phyloP scores from a whole-genome alignment of 1,139 yeast species.

The Eremothecium cymbalariae region DNA sequence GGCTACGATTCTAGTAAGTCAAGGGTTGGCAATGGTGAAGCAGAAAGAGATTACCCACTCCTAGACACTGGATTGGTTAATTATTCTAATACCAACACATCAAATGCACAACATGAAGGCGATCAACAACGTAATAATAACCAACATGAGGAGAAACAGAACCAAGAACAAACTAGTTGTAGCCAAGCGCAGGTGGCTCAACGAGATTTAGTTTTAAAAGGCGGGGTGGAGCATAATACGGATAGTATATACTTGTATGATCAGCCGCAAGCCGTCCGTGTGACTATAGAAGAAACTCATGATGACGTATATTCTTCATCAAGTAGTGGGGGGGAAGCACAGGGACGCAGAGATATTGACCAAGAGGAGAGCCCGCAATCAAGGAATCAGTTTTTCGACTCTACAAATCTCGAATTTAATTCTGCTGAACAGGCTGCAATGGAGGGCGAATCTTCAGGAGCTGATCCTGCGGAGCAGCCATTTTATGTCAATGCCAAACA shows the following conservation, averaged over 20 bases:
- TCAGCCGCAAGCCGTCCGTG: too few relatives aligned
- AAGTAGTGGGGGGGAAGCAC: background rate
- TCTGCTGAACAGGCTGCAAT: slow-evolving; percentile 7
- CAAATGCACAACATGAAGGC: background rate
- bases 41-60: slow-evolving; percentile 10
- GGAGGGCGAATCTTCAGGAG: slow-evolving; percentile 4
- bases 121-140: background rate
- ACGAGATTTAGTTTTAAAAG: slow-evolving; percentile 5
- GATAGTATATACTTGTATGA: slow-evolving; percentile 17
- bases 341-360: background rate
- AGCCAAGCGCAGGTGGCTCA: background rate
- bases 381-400: slow-evolving; percentile 2
- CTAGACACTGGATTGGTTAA: slow-evolving; percentile 9
- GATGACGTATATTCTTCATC: background rate
- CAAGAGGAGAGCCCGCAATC: background rate
- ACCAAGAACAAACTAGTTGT: background rate
- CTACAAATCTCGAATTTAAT: slow-evolving; percentile 4
- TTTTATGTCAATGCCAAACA: slow-evolving; percentile 97
- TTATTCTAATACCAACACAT: slow-evolving; percentile 2
- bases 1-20: slow-evolving; percentile 2
- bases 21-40: slow-evolving; percentile 5
- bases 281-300: background rate
- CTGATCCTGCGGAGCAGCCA: slow-evolving; percentile 60
- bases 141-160: background rate
- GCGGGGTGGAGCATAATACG: slow-evolving; percentile 10